Evolutionary conservation across 305 asterid genomes (phyloP), one percentile per base, ranked within the genome.

Genomic region (Fraxinus dipetala): DNA sequence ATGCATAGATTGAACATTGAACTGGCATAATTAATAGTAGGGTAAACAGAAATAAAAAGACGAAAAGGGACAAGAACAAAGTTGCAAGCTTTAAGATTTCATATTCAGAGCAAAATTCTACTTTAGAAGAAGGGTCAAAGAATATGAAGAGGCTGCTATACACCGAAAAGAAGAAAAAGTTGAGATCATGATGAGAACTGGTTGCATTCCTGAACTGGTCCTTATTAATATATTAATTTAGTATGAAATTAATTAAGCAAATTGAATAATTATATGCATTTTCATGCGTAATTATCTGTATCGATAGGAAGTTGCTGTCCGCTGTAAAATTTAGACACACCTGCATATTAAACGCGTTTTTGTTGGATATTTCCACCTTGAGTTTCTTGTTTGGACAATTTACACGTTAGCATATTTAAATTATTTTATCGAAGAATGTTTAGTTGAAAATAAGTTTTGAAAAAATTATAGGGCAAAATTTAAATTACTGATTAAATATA

Each of bases 151-250:
- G 80, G 75, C 22, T 31, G 75, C 63, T 78, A 78, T 16, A 51
- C 20, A 67, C 30, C 16, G 70, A 81, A 76, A 72, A 81, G 45
- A 26, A 75, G 75, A 65, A 82, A 78, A 85, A 48, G 87, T 16
- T 83, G 89, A 82, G 92, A 89, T 87, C 93, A 88, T 89, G 90
- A 86, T 79, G 83, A 74, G 81, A 86, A 86, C 43, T 80, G 89
- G 77, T 83, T 88, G 54, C 80, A 56, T 72, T 48, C 76, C 75
- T 28, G 72, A 76, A 78, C 59, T 85, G 87, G 84, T n/a, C 83
- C 31, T 38, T 73, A 13, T 28, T 69, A 67, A 67, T 45, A 63
- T 67, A 83, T 83, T 84, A 75, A 56, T 16, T 78, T 84, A 82
- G 24, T 82, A 26, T 20, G 82, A 79, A 77, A 78, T 6, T 26